Conservation (phyloP, 1,284 basidiomycete genomes). For the Coriolopsis trogii region DNA sequence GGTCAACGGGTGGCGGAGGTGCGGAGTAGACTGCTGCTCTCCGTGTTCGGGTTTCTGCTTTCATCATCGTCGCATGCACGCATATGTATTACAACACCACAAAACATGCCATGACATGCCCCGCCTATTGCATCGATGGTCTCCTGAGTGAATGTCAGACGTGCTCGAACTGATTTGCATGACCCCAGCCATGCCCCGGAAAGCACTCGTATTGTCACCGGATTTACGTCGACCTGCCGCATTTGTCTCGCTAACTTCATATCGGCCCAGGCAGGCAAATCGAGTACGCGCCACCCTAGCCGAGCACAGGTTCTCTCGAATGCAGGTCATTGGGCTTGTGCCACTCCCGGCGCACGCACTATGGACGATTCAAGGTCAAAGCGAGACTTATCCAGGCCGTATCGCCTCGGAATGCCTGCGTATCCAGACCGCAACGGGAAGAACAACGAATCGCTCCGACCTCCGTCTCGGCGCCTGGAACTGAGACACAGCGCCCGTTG, state of each 20-base stretch:
- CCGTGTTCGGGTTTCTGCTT: constrained; percentile 31
- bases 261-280: neutral
- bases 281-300: neutral
- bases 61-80: constrained; percentile 29
- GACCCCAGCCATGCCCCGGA: neutral
- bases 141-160: neutral
- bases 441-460: neutral
- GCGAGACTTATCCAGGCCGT: neutral
- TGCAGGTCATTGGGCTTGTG: neutral
- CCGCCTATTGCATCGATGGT: constrained; percentile 8
- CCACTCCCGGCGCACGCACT: neutral
- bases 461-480: neutral
- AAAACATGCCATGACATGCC: constrained; percentile 37
- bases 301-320: neutral
- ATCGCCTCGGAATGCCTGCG: neutral
- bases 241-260: neutral
- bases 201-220: constrained; percentile 6
- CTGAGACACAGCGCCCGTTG: constrained; percentile 3
- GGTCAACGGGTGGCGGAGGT: constrained; percentile 53
- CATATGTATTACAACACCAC: constrained; percentile 33
- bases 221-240: neutral
- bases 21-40: constrained; percentile 53
- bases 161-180: neutral
- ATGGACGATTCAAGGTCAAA: neutral
- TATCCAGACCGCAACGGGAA: too few species aligned